Base-by-base conservation (phyloP, 2,329 filamentous ascomycete species). In the Macrophomina tecta region DNA sequence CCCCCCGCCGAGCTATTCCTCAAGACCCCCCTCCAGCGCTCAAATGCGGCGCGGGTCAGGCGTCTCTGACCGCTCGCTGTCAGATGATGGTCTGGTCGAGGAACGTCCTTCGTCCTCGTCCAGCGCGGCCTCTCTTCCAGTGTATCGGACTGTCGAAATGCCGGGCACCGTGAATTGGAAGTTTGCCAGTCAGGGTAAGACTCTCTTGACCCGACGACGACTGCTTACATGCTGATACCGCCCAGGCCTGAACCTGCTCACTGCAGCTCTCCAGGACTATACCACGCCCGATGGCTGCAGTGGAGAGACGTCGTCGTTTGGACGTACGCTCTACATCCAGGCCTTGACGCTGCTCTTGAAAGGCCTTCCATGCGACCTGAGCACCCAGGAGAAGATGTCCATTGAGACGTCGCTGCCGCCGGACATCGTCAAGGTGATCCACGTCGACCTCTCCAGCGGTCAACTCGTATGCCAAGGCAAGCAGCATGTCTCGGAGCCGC, bases 291-390 rank as follows among this genome's bases (percentile, higher is more conserved):
- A 74, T 42, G 65, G 69, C 4, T 70, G 36, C 56, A 28, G 73
- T 49, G 76, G 77, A 40, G 75, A 75, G 30, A 79, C 82, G 55
- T 67, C 78, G 2, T 72, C 75, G n/a, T 83, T 87, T 70, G 85
- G 86, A 61, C 83, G 89, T 32, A 86, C 87, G 69, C 82, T 89
- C 9, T 91, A 90, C 75, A 77, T 91, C 58, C 86, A 90, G 70
- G 85, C 87, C 67, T 77, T 90, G 4, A 84, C 85, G 2, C 90
- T 90, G 74, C 80, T 91, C 30, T 81, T 91, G n/a, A 84, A 84
- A 68, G 89, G 85, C 7, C 81, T 91, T 0, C 89, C 89, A 0
- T 68, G 76, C 1, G 81, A 89, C 60, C 82, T 91, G 36, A 84
- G 83, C 38, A 77, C 78, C 2, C 82, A 84, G 69, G 89, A 91